Evolutionary conservation across 495 filamentous ascomycete species (phyloP).

Genomic region (Aspergillus haitiensis): DNA sequence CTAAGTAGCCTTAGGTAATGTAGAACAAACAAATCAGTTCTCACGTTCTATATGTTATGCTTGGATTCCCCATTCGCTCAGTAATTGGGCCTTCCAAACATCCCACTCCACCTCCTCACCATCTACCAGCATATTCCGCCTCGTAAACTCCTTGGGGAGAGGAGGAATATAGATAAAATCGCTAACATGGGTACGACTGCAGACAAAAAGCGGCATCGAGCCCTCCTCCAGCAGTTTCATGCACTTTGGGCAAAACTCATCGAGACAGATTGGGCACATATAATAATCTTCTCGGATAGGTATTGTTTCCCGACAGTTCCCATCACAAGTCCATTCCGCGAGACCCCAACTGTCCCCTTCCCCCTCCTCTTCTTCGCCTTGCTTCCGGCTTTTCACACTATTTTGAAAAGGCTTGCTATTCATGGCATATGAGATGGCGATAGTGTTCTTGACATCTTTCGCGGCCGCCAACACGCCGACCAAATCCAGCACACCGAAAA

Average conservation of each 20-base stretch:
- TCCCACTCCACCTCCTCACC: conserved; percentile 17
- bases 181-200: conserved; percentile 13
- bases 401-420: not conserved
- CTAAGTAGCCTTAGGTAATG: no score
- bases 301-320: not conserved
- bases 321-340: conserved; percentile 5
- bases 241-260: conserved; percentile 14
- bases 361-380: not conserved
- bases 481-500: conserved; percentile 4
- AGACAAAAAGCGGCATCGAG: conserved; percentile 11
- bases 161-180: conserved; percentile 13
- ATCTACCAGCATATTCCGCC: conserved; percentile 13
- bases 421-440: not conserved
- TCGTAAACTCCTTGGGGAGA: not conserved
- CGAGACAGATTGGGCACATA: conserved; percentile 18
- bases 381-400: not conserved
- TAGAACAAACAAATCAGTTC: no score
- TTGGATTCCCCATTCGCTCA: no score
- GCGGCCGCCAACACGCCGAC: conserved; percentile 5
- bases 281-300: not conserved
- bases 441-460: conserved; percentile 1
- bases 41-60: no score
- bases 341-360: not conserved
- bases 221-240: conserved; percentile 4
- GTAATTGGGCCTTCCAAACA: no score